Evolutionary conservation across 148 eudicot genomes (phyloP), one percentile per base, ranked within the genome.

Genomic region (Silene latifolia): DNA sequence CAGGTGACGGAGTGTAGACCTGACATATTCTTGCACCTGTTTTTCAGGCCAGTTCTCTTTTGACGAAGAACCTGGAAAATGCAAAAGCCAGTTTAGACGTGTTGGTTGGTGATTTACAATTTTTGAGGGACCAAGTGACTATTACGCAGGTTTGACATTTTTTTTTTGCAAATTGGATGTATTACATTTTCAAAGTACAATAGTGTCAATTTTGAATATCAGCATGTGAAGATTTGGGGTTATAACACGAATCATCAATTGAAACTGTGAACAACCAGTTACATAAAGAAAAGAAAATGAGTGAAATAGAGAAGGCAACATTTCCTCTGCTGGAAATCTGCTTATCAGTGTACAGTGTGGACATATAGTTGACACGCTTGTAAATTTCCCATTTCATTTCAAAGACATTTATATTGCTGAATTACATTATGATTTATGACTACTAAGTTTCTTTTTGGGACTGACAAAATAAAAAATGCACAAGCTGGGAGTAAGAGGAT

Each of bases 31-130:
- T 23, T 71, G 76, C 54, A 70, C 46, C 63, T 63, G 19, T 47
- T 51, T 62, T 79, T 81, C 90, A 94, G 98, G 96, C 96, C 35
- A 88, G 79, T 61, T 46, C 85, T 72, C 97, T 95, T 78, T 83
- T 95, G 57, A 88, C 81, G 72, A 95, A 85, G 47, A 95, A 95
- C 79, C 78, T 95, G 88, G 92, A 95, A 85, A 95, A 92, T 85
- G 98, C 98, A 27, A 95, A 85, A 83, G 96, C 90, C 21, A 92
- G 98, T 86, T 83, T 90, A 83, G 98, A 95, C 82, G 96, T 92
- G 82, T 84, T 95, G 75, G 80, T 92, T 58, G 88, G 81, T 20
- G 98, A 95, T 82, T 82, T 90, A 74, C 98, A 92, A 77, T 92
- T 95, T 86, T 67, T 95, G 64, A 85, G 98, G 85, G 96, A 92